phyloP scores from a whole-genome alignment of 2,329 filamentous ascomycete genomes.

The Aspergillus alliaceus region DNA sequence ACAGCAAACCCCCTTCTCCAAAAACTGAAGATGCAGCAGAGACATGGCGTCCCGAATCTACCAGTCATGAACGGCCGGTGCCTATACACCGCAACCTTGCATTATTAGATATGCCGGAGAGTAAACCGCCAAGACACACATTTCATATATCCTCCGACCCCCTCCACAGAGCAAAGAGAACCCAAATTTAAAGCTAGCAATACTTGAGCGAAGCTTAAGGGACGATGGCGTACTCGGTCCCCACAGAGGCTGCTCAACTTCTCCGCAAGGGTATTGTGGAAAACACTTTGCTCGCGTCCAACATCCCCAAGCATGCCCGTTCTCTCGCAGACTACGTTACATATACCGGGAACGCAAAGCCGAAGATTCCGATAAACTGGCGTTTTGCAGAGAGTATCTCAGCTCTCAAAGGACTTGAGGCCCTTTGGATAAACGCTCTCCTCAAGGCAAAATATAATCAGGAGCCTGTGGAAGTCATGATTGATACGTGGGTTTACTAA shows the following conservation, averaged over 20 bases:
- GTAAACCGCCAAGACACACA: no score
- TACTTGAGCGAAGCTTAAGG: no score
- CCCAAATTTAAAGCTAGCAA: no score
- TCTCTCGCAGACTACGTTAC: background rate
- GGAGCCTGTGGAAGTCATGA: background rate
- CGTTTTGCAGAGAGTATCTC: constrained; percentile 13
- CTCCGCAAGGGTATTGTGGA: background rate
- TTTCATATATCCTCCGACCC: no score
- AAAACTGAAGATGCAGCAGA: no score
- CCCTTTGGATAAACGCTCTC: background rate
- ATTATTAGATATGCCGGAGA: no score
- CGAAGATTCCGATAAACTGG: constrained; percentile 11
- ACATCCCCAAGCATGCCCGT: background rate
- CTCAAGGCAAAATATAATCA: constrained; percentile 1
- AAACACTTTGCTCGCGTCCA: background rate
- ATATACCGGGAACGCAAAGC: background rate
- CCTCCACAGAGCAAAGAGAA: no score
- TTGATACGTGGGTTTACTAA: constrained; percentile 8
- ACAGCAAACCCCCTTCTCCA: no score
- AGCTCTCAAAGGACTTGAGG: constrained; percentile 8
- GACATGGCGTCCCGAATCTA: no score
- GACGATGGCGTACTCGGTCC: background rate
- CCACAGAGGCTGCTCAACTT: background rate
- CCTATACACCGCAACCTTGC: no score
- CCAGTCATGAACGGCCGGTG: no score